Evolutionary conservation across 106 monocot species (phyloP).

Genomic region (Dendrobium huoshanense): DNA sequence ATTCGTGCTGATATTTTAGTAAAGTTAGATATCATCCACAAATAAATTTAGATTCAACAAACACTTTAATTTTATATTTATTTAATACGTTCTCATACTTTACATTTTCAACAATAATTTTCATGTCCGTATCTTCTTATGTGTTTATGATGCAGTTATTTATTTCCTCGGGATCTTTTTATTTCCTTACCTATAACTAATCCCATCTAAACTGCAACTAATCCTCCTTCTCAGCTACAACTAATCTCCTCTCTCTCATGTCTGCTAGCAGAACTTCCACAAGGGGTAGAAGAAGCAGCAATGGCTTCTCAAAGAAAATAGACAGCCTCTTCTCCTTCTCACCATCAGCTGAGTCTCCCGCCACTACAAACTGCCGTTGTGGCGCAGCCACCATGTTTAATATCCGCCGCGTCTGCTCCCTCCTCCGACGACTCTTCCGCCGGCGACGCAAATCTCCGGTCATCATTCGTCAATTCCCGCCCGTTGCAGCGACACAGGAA

Average conservation of each 20-base stretch:
- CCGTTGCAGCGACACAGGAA: too few species aligned
- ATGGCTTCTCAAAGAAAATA: conserved; percentile 2
- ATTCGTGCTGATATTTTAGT: too few species aligned
- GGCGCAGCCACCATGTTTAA: background rate
- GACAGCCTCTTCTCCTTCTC: background rate
- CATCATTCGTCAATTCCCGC: background rate
- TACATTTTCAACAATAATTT: too few species aligned
- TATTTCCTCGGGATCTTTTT: too few species aligned
- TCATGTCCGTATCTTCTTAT: too few species aligned
- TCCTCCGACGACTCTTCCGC: conserved; percentile 1
- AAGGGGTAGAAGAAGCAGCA: background rate
- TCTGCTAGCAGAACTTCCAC: background rate
- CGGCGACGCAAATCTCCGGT: background rate
- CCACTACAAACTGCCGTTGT: background rate
- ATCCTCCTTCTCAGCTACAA: background rate
- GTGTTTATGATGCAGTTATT: too few species aligned
- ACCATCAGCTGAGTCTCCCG: background rate
- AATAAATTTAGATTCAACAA: too few species aligned
- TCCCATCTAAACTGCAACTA: background rate
- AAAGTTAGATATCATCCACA: too few species aligned
- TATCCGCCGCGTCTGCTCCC: background rate
- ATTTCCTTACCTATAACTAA: background rate
- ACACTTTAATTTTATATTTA: too few species aligned
- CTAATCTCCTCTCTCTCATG: background rate
- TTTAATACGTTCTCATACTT: too few species aligned